Conservation (phyloP, 2,329 filamentous ascomycete genomes). For the Zymoseptoria crescenta region DNA sequence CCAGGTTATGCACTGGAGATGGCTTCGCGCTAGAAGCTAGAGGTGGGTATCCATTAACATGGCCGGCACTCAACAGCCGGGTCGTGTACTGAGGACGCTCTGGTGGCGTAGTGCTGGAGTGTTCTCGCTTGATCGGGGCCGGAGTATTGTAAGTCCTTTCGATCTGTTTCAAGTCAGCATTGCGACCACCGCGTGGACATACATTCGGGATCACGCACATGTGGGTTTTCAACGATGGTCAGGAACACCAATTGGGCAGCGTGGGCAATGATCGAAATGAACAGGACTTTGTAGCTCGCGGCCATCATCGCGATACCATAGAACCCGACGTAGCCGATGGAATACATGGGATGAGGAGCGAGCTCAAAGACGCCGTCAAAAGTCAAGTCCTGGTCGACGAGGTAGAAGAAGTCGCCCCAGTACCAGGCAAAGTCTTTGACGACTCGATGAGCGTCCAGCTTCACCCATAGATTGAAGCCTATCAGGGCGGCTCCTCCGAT, state of each 20-base stretch:
- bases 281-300: slow-evolving; percentile 92
- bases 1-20: slow-evolving; percentile 68
- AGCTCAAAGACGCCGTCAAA: slow-evolving; percentile 99
- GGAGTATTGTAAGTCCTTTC: slow-evolving; percentile 95
- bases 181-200: neutral
- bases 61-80: slow-evolving; percentile 33
- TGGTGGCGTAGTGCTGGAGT: slow-evolving; percentile 38
- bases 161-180: neutral
- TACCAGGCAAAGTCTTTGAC: slow-evolving; percentile 99
- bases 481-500: slow-evolving; percentile 67
- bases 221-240: slow-evolving; percentile 85
- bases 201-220: slow-evolving; percentile 42
- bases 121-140: slow-evolving; percentile 47
- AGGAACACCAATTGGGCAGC: slow-evolving; percentile 91
- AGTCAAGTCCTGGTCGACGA: slow-evolving; percentile 94
- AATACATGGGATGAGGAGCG: slow-evolving; percentile 98
- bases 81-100: slow-evolving; percentile 35
- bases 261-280: slow-evolving; percentile 93
- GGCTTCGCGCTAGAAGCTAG: slow-evolving; percentile 46
- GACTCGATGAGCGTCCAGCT: slow-evolving; percentile 91
- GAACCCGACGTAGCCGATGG: slow-evolving; percentile 93
- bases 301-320: slow-evolving; percentile 98
- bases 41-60: slow-evolving; percentile 30
- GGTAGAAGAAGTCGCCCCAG: slow-evolving; percentile 98
- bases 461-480: slow-evolving; percentile 96